These are phyloP conservation scores for Tylopilus rubrobrunneus DNA, from an alignment of 768 basidiomycete genomes.

Conservation along the genomic window DNA sequence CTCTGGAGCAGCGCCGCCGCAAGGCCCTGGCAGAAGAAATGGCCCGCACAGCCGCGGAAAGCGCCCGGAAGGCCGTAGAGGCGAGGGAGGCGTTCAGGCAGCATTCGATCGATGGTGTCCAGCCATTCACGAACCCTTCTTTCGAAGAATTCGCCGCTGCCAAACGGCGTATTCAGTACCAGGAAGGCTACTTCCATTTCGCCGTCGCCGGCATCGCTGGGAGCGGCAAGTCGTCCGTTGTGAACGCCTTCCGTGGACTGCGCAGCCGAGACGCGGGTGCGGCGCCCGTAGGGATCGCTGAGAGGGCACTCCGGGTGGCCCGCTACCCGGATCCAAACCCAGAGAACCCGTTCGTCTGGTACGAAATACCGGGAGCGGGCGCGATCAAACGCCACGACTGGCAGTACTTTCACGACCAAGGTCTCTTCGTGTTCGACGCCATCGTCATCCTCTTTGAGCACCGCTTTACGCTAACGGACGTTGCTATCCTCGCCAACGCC, in stretches of 20 bases:
- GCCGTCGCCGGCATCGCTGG: slow-evolving; percentile 33
- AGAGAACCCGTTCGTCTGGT: slow-evolving; percentile 18
- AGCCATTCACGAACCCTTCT: slow-evolving; percentile 16
- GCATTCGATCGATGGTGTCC: slow-evolving; percentile 19
- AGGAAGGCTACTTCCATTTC: slow-evolving; percentile 31
- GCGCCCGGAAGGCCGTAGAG: slow-evolving; percentile 10
- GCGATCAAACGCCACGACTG: slow-evolving; percentile 5
- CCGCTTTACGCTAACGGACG: no score
- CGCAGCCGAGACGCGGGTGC: slow-evolving; percentile 12
- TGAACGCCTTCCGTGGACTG: slow-evolving; percentile 35
- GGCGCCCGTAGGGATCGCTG: slow-evolving; percentile 17
- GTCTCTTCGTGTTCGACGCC: no score
- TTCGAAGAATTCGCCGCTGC: slow-evolving; percentile 8
- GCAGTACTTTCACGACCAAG: no score
- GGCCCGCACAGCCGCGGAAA: slow-evolving; percentile 11
- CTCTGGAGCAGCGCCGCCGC: neutral
- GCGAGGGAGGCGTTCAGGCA: slow-evolving; percentile 16
- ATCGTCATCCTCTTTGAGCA: no score
- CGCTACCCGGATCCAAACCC: slow-evolving; percentile 17
- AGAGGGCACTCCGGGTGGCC: slow-evolving; percentile 14
- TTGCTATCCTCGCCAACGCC: no score
- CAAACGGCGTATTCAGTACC: slow-evolving; percentile 22
- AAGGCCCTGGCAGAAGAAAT: slow-evolving; percentile 16
- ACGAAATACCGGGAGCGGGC: slow-evolving; percentile 22
- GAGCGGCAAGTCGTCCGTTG: slow-evolving; percentile 36